These are phyloP conservation scores for Gnetum montanum DNA, from an alignment of 75 land plant genomes.

Conservation along the genomic window DNA sequence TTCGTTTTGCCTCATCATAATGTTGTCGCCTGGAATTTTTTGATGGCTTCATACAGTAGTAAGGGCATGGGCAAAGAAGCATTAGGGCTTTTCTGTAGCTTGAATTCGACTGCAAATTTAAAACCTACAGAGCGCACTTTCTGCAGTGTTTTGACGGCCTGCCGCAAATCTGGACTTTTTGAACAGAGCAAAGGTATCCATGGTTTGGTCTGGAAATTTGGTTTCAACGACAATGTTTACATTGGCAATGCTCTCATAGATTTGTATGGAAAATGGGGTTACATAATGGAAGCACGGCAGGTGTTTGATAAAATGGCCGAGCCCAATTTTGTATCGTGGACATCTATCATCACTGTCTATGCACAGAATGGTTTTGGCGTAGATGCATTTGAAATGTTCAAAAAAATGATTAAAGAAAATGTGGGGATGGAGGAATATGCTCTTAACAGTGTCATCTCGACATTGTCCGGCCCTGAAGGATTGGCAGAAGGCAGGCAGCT, in stretches of 20 bases:
- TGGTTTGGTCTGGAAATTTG: constrained; percentile 27
- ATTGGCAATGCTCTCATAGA: constrained; percentile 58
- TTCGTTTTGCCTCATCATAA: no score
- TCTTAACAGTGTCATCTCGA: constrained; percentile 15
- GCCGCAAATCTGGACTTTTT: no score
- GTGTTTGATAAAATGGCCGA: constrained; percentile 38
- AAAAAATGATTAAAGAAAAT: constrained; percentile 34
- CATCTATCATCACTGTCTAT: constrained; percentile 66
- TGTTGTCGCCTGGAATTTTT: constrained; percentile 21
- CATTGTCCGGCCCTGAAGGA: background rate
- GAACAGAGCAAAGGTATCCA: constrained; percentile 40
- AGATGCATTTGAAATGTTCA: constrained; percentile 43
- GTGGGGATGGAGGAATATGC: constrained; percentile 44
- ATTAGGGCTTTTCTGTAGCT: constrained; percentile 42
- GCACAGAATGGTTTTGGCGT: constrained; percentile 53
- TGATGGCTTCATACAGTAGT: no score
- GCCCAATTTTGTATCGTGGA: constrained; percentile 68
- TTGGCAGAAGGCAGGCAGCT: background rate
- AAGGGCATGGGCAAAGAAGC: no score
- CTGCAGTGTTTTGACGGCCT: no score
- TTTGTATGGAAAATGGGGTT: constrained; percentile 61
- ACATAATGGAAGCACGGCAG: constrained; percentile 33
- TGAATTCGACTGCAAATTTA: constrained; percentile 54
- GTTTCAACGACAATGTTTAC: constrained; percentile 41
- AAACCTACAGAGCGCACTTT: no score